A percentile compares a stretch with the other conserved stretches of the same genome.
These are phyloP conservation scores for Smallanthus sonchifolius DNA, from an alignment of 129 eudicot genomes.

Conservation along the genomic window DNA sequence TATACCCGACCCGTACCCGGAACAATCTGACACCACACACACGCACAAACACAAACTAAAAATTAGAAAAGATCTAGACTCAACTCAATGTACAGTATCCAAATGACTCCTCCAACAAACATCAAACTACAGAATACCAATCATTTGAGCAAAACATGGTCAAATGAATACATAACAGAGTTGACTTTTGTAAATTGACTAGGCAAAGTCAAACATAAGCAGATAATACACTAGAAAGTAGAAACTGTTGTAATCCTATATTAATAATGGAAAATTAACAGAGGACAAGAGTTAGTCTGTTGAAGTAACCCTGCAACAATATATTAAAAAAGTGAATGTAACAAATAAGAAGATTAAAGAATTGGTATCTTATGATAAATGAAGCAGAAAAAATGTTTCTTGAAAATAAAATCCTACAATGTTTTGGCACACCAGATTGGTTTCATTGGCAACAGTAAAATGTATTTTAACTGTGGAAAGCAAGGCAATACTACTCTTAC, in stretches of 20 bases:
- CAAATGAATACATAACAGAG: not conserved
- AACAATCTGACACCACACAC: not conserved
- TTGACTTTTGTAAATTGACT: conserved; percentile 1
- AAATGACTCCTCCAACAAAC: not conserved
- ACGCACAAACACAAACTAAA: not conserved
- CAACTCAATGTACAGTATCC: not conserved
- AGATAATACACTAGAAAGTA: not conserved
- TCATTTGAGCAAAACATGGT: not conserved
- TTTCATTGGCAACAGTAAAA: not conserved
- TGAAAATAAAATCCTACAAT: not conserved
- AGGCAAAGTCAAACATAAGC: not conserved
- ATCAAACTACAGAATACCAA: not conserved
- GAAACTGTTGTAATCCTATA: not conserved
- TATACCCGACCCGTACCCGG: no score
- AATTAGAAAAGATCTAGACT: no score
- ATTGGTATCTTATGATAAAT: not conserved
- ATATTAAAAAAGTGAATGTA: not conserved
- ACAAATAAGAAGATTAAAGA: not conserved
- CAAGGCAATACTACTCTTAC: no score
- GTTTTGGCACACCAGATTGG: not conserved
- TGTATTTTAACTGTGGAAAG: no score
- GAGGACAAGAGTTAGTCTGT: not conserved
- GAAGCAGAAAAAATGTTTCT: not conserved
- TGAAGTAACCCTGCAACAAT: not conserved
- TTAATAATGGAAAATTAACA: not conserved